A percentile compares a stretch with the other conserved stretches of the same genome.
Conservation (phyloP, 2,329 filamentous ascomycete species). For the Chrysosporium keratinophilum region DNA sequence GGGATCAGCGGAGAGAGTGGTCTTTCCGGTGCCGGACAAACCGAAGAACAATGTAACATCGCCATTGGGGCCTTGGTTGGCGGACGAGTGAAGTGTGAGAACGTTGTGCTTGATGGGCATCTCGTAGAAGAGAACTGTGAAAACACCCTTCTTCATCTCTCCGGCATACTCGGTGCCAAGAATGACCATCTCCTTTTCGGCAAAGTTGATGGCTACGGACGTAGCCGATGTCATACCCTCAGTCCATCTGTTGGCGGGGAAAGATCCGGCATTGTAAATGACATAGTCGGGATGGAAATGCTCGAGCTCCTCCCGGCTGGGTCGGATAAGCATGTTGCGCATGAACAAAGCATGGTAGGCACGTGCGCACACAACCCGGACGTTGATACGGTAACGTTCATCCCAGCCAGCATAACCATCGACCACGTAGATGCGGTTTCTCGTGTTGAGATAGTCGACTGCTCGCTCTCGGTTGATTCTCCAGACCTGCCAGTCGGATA, state of each 20-base stretch:
- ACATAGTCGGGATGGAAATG: constrained; percentile 98
- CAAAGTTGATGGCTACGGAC: constrained; percentile 97
- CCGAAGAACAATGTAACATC: constrained; percentile 99
- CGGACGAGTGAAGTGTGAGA: constrained; percentile 93
- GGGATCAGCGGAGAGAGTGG: constrained; percentile 90
- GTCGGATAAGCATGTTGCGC: constrained; percentile 99
- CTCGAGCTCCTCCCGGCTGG: constrained; percentile 79
- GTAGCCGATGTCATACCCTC: constrained; percentile 98
- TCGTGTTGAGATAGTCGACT: constrained; percentile 97
- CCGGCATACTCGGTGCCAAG: constrained; percentile 97
- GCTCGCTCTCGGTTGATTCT: constrained; percentile 98
- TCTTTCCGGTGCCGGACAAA: constrained; percentile 97
- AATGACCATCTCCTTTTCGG: constrained; percentile 99
- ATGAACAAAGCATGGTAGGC: constrained; percentile 99
- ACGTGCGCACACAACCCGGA: constrained; percentile 94
- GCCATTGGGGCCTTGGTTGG: constrained; percentile 88
- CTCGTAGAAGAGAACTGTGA: constrained; percentile 99
- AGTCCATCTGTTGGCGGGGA: constrained; percentile 97
- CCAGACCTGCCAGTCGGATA: constrained; percentile 64
- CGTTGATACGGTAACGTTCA: constrained; percentile 92
- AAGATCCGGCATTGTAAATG: constrained; percentile 98
- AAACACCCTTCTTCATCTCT: constrained; percentile 96
- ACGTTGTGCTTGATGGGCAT: constrained; percentile 99
- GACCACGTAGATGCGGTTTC: constrained; percentile 96
- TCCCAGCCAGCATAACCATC: constrained; percentile 98